Conservation (phyloP, 257 asterid genomes). For the Solanum sparsipilum region DNA sequence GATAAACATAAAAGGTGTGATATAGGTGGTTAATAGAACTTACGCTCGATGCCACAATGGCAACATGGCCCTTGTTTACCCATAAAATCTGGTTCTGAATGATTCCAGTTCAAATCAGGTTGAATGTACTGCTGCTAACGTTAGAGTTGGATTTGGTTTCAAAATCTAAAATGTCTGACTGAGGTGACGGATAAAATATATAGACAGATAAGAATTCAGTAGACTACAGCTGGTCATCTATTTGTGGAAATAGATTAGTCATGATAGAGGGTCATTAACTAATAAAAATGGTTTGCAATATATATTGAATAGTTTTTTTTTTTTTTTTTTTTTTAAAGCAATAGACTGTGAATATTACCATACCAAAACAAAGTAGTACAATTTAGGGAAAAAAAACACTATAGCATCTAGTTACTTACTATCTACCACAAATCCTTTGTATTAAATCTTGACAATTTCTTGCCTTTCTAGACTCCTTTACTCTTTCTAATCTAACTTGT, state of each 20-base stretch:
- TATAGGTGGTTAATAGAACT: neutral
- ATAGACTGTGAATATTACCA: too few species aligned
- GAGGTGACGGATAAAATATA: neutral
- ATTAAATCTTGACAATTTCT: neutral
- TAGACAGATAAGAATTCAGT: neutral
- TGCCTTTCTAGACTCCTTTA: neutral
- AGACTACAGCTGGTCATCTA: neutral
- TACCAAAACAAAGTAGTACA: too few species aligned
- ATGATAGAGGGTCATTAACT: neutral
- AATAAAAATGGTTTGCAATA: too few species aligned
- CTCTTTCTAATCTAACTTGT: neutral
- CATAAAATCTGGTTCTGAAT: constrained; percentile 1
- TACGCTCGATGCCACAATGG: constrained; percentile 13
- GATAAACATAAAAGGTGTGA: neutral
- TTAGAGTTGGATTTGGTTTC: neutral
- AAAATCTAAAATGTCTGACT: neutral
- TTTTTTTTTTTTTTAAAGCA: neutral
- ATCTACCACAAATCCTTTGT: neutral
- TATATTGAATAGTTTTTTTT: neutral
- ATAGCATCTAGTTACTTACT: neutral
- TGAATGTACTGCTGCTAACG: neutral
- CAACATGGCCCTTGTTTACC: constrained; percentile 13
- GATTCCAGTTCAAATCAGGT: neutral
- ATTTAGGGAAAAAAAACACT: neutral
- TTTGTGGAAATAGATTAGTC: neutral